Percentiles rank a stretch among this genome's conserved stretches.
Evolutionary conservation across 2,329 filamentous ascomycete genomes (phyloP).

Genomic region (Cadophora gregata): DNA sequence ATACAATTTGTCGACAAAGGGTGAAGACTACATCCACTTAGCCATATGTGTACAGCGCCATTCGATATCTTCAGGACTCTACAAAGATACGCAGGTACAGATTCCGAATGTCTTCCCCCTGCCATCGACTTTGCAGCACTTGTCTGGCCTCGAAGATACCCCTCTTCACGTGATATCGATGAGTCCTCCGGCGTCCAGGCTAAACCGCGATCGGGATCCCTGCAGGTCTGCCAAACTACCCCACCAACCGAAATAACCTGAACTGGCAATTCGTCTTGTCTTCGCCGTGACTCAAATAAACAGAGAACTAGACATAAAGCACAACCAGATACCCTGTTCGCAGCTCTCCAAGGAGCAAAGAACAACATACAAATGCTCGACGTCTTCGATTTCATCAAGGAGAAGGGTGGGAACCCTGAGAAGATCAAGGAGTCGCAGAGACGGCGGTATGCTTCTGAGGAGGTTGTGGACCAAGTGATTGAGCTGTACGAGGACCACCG

Average conservation of each 20-base stretch:
- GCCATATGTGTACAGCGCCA: neutral
- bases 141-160: conserved; percentile 9
- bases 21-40: neutral
- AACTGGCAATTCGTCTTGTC: conserved; percentile 3
- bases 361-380: conserved; percentile 65
- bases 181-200: neutral
- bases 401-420: conserved; percentile 90
- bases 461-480: conserved; percentile 90
- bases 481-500: conserved; percentile 84
- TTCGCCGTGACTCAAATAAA: conserved; percentile 21
- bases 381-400: conserved; percentile 78
- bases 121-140: conserved; percentile 1
- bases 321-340: neutral
- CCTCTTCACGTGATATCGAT: conserved; percentile 16
- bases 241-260: conserved; percentile 10
- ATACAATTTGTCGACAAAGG: neutral
- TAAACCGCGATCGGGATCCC: conserved; percentile 11
- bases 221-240: conserved; percentile 1
- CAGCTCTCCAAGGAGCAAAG: neutral
- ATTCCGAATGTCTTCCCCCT: neutral
- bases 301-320: conserved; percentile 1
- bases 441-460: conserved; percentile 78
- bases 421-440: conserved; percentile 92
- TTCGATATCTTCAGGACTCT: neutral
- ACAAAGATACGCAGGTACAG: neutral